Evolutionary conservation across 164 flowering plant genomes (phyloP), one percentile per base, ranked within the genome.

Genomic region (Vitis rotundifolia): DNA sequence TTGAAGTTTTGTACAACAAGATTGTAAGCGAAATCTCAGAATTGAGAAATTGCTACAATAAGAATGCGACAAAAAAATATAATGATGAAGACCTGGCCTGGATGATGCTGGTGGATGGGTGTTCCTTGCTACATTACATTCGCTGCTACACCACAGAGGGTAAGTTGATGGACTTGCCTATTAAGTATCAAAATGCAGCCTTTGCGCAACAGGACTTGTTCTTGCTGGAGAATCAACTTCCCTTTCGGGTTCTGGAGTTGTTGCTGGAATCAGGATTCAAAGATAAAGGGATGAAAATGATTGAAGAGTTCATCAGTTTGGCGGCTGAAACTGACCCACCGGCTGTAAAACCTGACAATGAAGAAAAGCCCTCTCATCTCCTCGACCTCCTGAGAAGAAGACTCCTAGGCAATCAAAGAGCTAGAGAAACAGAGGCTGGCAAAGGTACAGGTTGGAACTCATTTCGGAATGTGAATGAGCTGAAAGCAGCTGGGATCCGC

Each of bases 221-320:
- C 60, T 51, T 72, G 52, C 70, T 72, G 0, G 75, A 72, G 57
- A 72, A 72, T 49, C 75, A 72, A 37, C 31, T 72, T n/a, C 75
- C 75, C 3, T 66, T 12, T 19, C 4, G 1, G 12, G 64, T 66
- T 26, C 69, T 72, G 9, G 49, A 65, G 26, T 0, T 9, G 12
- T 58, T 65, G 68, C 49, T n/a, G 13, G 37, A 10, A 1, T 0
- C 11, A 68, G 3, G 50, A n/a, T 7, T 47, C 15, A 1, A 15
- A 29, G 14, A 68, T 5, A 4, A 29, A 29, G 7, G 5, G 44
- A 37, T 49, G 19, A 1, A 60, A 10, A 49, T 31, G 54, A 28
- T 68, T 10, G 18, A 28, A 0, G 0, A 51, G 1, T 60, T 60
- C 66, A 52, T 69, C 12, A 2, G 44, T 1, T 22, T 2, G 26